Evolutionary conservation across 2,329 filamentous ascomycete genomes (phyloP).

Genomic region (Penicillium sp.): DNA sequence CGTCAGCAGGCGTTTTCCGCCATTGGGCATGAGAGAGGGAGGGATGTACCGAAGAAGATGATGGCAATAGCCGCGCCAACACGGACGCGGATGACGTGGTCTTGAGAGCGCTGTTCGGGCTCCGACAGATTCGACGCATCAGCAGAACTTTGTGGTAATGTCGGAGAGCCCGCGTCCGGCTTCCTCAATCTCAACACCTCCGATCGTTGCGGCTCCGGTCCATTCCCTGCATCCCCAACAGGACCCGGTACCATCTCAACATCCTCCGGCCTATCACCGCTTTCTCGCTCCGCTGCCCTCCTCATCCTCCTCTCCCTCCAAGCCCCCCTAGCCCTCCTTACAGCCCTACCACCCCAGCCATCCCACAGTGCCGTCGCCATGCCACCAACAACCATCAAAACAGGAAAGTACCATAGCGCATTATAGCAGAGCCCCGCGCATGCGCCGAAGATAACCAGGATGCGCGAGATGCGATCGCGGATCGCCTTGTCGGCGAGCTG

Average conservation of each 20-base stretch:
- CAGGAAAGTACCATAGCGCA: slow-evolving; percentile 48
- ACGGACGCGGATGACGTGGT: background rate
- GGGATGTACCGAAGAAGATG: background rate
- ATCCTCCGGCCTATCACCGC: background rate
- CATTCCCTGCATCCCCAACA: background rate
- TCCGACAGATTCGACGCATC: background rate
- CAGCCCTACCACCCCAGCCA: slow-evolving; percentile 46
- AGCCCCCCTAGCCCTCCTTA: slow-evolving; percentile 36
- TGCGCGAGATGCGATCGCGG: slow-evolving; percentile 65
- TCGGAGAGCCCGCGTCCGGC: background rate
- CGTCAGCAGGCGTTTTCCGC: slow-evolving; percentile 13
- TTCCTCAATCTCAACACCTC: background rate
- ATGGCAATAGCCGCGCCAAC: background rate
- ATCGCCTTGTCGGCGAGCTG: slow-evolving; percentile 71
- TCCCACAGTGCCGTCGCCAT: background rate
- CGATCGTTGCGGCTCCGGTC: background rate
- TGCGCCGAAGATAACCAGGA: slow-evolving; percentile 67
- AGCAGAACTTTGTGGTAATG: background rate
- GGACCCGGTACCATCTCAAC: background rate
- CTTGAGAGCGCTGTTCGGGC: background rate
- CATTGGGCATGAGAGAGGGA: background rate
- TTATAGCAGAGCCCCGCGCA: slow-evolving; percentile 72
- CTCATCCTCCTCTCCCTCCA: slow-evolving; percentile 26
- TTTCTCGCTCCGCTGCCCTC: slow-evolving; percentile 13
- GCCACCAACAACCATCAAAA: background rate